Base-by-base conservation (phyloP, 768 basidiomycete species). In the Mycena vitilis region DNA sequence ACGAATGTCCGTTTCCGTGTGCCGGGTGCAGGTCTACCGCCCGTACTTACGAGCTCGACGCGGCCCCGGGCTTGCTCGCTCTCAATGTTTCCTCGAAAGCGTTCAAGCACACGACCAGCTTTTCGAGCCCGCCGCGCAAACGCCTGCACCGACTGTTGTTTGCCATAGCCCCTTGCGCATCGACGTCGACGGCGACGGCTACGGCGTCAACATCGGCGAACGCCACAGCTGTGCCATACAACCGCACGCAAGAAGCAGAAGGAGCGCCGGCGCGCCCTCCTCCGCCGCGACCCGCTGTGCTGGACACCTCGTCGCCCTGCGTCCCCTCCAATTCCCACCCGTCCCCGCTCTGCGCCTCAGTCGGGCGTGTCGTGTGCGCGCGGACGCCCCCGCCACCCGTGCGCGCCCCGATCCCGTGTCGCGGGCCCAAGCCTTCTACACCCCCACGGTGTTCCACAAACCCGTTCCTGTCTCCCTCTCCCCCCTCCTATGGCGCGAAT, bases 221-320 rank as follows among this genome's bases (percentile, higher is more conserved):
- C 30, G 30, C 30, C 30, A 30, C 30, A 30, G 66, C 77, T 30
- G 72, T 78, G 65, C 83, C 79, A 66, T 83, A 81, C 75, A 77
- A 75, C 68, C 82, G 83, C 64, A 76, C 83, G 85, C 79, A 85
- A 83, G 60, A 86, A 85, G 64, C 86, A 86, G 67, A 81, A 83
- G 23, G 81, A 82, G 63, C 80, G 81, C 16, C 75, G 82, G 38
- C 85, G 85, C 69, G 75, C 72, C 0, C 67, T 71, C 3, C 65
- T 78, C 25, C 72, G 75, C 51, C 78, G 79, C 48, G 75, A 75
- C 4, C 54, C 60, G 49, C 71, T n/a, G 48, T 70, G 36, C 52
- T 45, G 56, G 51, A 37, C 45, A 38, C 53, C 63, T 18, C 30
- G 65, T 48, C 38, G 7, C 10, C 51, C 78, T 57, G 71, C 5